These are phyloP conservation scores for Rhynchosporium agropyri DNA, from an alignment of 2,329 filamentous ascomycete species.

Conservation along the genomic window DNA sequence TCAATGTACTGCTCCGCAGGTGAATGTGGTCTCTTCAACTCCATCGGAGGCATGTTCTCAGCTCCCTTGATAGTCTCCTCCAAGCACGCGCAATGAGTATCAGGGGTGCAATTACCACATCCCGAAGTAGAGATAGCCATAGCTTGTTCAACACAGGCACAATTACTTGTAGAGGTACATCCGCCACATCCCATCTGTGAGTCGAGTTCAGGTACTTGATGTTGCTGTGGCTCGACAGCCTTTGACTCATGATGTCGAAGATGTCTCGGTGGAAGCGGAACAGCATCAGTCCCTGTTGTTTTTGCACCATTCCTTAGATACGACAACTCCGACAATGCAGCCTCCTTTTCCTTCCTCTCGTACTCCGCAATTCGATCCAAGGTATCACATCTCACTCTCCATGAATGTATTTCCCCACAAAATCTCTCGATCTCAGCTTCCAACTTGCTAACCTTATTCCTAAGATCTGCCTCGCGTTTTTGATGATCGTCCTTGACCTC, in stretches of 20 bases:
- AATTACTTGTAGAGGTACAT: slow-evolving; percentile 56
- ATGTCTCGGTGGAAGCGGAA: slow-evolving; percentile 45
- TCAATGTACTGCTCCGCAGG: slow-evolving; percentile 43
- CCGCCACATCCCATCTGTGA: slow-evolving; percentile 54
- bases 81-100: slow-evolving; percentile 63
- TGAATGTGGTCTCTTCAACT: slow-evolving; percentile 42
- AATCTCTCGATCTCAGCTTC: slow-evolving; percentile 69
- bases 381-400: slow-evolving; percentile 42
- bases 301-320: slow-evolving; percentile 41
- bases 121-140: slow-evolving; percentile 57
- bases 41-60: slow-evolving; percentile 19
- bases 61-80: slow-evolving; percentile 46
- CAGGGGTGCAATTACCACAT: slow-evolving; percentile 67
- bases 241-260: slow-evolving; percentile 32
- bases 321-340: slow-evolving; percentile 46
- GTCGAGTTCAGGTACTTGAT: slow-evolving; percentile 39
- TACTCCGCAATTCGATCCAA: slow-evolving; percentile 42
- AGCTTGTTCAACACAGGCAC: slow-evolving; percentile 62
- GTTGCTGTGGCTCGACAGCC: slow-evolving; percentile 30
- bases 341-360: slow-evolving; percentile 48
- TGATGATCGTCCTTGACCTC: slow-evolving; percentile 60
- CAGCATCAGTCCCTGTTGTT: slow-evolving; percentile 44
- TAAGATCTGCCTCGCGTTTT: slow-evolving; percentile 57
- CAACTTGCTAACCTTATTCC: slow-evolving; percentile 58
- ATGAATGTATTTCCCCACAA: slow-evolving; percentile 44